Conservation (phyloP, 306 rosid genomes). For the Nissolia schottii region DNA sequence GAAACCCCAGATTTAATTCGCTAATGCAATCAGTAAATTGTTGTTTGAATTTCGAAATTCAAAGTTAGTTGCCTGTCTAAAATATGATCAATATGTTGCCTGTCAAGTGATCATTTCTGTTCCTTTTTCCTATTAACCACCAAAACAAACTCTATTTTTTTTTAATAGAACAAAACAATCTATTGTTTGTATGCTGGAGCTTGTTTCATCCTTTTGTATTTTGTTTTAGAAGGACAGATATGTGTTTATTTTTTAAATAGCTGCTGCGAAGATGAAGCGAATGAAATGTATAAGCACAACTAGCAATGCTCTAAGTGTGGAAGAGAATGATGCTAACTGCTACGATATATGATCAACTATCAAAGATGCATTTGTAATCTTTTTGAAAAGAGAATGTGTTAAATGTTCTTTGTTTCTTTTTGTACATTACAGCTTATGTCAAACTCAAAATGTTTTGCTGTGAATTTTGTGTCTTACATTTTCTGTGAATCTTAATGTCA, state of each 20-base stretch:
- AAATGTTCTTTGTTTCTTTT: background rate
- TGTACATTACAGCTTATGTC: background rate
- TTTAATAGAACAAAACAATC: background rate
- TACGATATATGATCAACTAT: background rate
- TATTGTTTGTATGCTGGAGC: background rate
- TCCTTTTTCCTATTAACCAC: background rate
- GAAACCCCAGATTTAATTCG: background rate
- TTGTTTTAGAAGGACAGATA: background rate
- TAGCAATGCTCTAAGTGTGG: background rate
- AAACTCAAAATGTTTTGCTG: constrained; percentile 10
- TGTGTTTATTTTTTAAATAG: background rate
- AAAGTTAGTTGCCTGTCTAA: background rate
- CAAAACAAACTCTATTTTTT: background rate
- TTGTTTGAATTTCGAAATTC: background rate
- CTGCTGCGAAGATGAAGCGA: background rate
- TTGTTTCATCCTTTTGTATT: background rate
- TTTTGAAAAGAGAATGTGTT: background rate
- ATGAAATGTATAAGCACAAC: background rate
- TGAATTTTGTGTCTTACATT: background rate
- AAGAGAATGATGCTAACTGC: background rate
- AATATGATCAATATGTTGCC: background rate
- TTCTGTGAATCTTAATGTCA: background rate
- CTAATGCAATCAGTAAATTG: background rate
- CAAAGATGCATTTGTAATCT: background rate
- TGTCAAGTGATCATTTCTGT: background rate